These are phyloP conservation scores for Adansonia grandidieri DNA, from an alignment of 441 rosid species.

Conservation along the genomic window DNA sequence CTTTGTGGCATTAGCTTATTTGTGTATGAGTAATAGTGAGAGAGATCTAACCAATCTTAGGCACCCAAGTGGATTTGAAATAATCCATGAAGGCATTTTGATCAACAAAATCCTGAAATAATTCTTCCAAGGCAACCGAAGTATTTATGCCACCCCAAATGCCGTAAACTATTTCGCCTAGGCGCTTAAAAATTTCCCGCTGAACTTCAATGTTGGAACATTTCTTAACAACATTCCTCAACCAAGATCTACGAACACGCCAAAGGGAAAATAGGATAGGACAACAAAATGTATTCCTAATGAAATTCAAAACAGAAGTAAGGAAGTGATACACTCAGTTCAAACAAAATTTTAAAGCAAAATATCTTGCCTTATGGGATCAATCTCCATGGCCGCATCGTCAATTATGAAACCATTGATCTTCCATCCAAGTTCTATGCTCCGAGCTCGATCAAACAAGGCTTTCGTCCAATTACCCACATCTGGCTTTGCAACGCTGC, in stretches of 20 bases:
- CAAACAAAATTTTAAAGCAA: constrained; percentile 27
- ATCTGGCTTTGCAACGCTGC: constrained; percentile 82
- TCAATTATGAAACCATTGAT: constrained; percentile 78
- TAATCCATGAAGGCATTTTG: constrained; percentile 74
- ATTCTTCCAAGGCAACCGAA: constrained; percentile 56
- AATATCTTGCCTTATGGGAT: constrained; percentile 72
- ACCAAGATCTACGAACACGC: constrained; percentile 96
- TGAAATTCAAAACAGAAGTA: constrained; percentile 28
- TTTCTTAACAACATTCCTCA: constrained; percentile 76
- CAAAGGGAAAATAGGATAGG: constrained; percentile 83
- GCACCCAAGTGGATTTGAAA: constrained; percentile 79
- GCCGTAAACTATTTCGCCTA: constrained; percentile 68
- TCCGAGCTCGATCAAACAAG: constrained; percentile 62
- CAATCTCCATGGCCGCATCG: constrained; percentile 88
- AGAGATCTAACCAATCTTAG: constrained; percentile 79
- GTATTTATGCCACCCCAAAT: constrained; percentile 67
- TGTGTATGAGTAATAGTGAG: constrained; percentile 10
- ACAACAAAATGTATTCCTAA: constrained; percentile 83
- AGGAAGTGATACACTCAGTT: constrained; percentile 14
- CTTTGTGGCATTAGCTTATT: neutral
- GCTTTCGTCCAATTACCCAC: constrained; percentile 90
- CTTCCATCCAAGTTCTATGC: constrained; percentile 75
- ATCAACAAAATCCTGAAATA: constrained; percentile 75
- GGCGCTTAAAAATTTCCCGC: constrained; percentile 77
- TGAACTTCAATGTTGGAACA: constrained; percentile 69